phyloP scores from a whole-genome alignment of 2,329 filamentous ascomycete species.

The Mycosphaerelloides madeirae region DNA sequence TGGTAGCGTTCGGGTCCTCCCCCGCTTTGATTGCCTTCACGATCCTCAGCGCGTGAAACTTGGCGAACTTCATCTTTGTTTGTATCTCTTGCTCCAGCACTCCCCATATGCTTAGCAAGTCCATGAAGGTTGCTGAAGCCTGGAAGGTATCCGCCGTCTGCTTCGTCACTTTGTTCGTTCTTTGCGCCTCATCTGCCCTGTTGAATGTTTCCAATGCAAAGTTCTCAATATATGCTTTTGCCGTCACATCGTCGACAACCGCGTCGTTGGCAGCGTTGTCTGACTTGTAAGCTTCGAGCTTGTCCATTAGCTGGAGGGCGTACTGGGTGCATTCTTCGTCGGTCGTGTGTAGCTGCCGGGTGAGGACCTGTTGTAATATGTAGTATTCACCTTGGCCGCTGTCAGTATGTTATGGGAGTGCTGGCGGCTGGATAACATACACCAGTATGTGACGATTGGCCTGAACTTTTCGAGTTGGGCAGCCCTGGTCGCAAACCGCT shows the following conservation, averaged over 20 bases:
- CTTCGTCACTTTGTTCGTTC: conserved; percentile 60
- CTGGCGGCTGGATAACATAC: conserved; percentile 51
- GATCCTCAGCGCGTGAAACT: conserved; percentile 91
- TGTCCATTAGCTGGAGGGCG: conserved; percentile 83
- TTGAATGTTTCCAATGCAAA: conserved; percentile 87
- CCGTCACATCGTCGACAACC: conserved; percentile 76
- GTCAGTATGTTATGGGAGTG: conserved; percentile 13
- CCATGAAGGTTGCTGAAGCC: conserved; percentile 87
- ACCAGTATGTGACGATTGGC: conserved; percentile 92
- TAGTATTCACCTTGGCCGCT: conserved; percentile 69
- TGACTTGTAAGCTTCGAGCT: conserved; percentile 74
- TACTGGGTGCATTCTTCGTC: conserved; percentile 76
- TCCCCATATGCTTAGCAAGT: conserved; percentile 81
- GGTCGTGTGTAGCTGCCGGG: conserved; percentile 69
- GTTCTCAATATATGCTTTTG: conserved; percentile 88
- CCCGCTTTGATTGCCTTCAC: conserved; percentile 85
- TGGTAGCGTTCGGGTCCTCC: conserved; percentile 85
- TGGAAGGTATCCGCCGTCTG: conserved; percentile 93
- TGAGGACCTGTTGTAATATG: conserved; percentile 86
- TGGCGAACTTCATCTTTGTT: conserved; percentile 91
- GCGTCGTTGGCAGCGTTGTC: conserved; percentile 74
- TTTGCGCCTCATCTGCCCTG: conserved; percentile 75
- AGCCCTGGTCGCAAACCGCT: conserved; percentile 77
- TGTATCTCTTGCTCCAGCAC: conserved; percentile 67
- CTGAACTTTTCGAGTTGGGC: conserved; percentile 78